Conservation (phyloP, 2,329 filamentous ascomycete genomes). For the Aphanocladium album region DNA sequence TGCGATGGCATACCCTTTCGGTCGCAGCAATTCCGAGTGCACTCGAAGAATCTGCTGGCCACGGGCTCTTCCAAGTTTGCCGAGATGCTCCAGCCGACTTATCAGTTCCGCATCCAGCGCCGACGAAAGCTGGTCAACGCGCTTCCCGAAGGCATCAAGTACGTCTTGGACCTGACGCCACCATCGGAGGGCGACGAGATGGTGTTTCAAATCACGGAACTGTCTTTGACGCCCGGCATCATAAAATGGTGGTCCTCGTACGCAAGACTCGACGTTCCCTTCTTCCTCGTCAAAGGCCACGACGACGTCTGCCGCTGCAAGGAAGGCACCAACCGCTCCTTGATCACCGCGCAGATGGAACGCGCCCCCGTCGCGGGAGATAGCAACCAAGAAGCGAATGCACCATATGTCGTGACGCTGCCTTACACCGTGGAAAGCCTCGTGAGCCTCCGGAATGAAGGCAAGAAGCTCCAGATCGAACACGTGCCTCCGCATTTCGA, state of each 20-base stretch:
- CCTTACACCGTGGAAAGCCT: neutral
- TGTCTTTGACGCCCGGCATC: constrained; percentile 53
- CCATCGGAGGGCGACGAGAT: constrained; percentile 57
- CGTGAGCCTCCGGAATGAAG: neutral
- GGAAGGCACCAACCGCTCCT: neutral
- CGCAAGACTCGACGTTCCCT: constrained; percentile 27
- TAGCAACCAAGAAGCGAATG: too few relatives aligned
- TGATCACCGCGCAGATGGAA: neutral
- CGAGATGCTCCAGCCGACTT: constrained; percentile 38
- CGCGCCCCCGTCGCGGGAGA: neutral
- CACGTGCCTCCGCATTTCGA: constrained; percentile 26
- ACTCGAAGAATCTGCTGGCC: constrained; percentile 40
- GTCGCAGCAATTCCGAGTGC: constrained; percentile 37
- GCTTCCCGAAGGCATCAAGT: constrained; percentile 44
- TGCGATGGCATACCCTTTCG: constrained; percentile 31
- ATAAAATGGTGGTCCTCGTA: constrained; percentile 48
- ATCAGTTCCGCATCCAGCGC: constrained; percentile 35
- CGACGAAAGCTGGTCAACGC: constrained; percentile 31
- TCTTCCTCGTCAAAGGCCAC: constrained; percentile 32
- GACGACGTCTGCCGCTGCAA: constrained; percentile 36
- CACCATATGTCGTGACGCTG: neutral
- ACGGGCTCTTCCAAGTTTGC: constrained; percentile 44
- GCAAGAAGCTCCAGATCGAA: neutral
- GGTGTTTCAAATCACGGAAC: constrained; percentile 51
- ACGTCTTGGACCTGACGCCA: constrained; percentile 60